Conservation (phyloP, 139 green algal genomes). For the Spirogloea muscicola region DNA sequence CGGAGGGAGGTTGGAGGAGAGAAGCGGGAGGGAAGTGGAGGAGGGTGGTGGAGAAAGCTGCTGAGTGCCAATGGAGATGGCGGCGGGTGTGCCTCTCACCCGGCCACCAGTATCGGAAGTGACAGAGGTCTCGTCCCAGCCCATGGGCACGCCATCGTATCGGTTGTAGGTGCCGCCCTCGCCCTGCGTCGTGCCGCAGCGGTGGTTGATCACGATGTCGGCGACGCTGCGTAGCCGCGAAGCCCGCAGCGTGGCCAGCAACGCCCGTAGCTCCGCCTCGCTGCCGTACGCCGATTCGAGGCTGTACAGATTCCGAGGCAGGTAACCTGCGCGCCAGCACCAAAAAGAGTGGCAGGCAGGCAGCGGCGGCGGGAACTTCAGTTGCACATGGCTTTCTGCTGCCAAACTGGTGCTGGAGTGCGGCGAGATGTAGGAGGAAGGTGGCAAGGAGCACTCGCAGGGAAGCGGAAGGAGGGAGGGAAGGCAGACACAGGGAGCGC, state of each 20-base stretch:
- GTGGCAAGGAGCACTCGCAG: too few species aligned
- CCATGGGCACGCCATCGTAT: conserved; percentile 49
- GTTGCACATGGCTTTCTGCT: too few species aligned
- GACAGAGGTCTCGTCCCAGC: conserved; percentile 77
- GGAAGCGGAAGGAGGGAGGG: too few species aligned
- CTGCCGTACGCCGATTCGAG: conserved; percentile 47
- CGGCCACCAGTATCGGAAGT: conserved; percentile 60
- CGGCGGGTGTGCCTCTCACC: too few species aligned
- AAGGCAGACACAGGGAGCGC: too few species aligned
- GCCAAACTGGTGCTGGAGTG: too few species aligned
- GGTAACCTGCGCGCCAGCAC: conserved; percentile 39
- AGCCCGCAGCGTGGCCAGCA: conserved; percentile 7
- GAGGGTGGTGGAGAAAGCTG: too few species aligned
- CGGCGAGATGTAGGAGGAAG: too few species aligned
- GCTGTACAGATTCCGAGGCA: conserved; percentile 48
- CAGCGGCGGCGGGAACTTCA: too few species aligned
- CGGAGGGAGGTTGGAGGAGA: too few species aligned
- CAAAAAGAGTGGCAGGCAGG: background rate
- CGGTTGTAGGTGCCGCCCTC: conserved; percentile 26
- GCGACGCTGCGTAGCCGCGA: conserved; percentile 24
- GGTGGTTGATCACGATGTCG: conserved; percentile 60
- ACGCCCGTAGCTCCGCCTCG: conserved; percentile 15
- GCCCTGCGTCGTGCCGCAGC: conserved; percentile 29
- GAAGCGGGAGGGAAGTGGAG: too few species aligned
- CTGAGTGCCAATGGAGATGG: too few species aligned